Base-by-base conservation (phyloP, 495 filamentous ascomycete species). In the Penicillium cataractarum region DNA sequence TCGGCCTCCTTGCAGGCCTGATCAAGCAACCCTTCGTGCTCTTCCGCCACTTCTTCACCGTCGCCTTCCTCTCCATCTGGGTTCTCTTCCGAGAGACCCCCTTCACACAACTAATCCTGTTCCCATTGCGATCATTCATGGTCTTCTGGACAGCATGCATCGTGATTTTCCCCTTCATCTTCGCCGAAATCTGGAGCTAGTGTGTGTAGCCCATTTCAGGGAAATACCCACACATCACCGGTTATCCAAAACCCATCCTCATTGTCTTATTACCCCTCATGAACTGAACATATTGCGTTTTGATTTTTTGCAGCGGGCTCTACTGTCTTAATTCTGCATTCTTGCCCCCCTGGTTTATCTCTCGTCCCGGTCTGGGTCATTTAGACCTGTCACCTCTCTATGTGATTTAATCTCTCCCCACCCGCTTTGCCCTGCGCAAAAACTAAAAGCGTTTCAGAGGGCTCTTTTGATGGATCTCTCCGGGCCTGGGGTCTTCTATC, bases 11-110 rank as follows among this genome's bases (percentile, higher is more conserved):
- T 1, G 95, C 88, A 4, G 96, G 93, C 50, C 82, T 97, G 49
- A 88, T 96, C 70, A 82, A 89, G 21, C 84, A 86, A 50, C 95
- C 95, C 2, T 66, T 89, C 27, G 84, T 92, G 48, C 86, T 99
- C 55, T 87, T 96, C 67, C 90, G 87, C 69, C 94, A 99, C 76
- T 99, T 99, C 80, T 98, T 97, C 76, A 85, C 86, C 26, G 95
- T 99, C 35, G 95, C 95, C 1, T 85, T 97, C 65, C 83, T 96
- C 57, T 87, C 89, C 17, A 93, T 99, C 60, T 96, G 92, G 90
- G 71, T 97, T 32, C 81, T 92, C 62, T 81, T 86, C 63, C 64
- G 73, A 22, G 77, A 86, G 24, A 72, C 81, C 0, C 87, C 87
- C 1, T 21, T 90, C 17, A 82, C 83, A 71, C 82, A 80, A 63